Conservation (phyloP, 768 basidiomycete species). For the Lactifluus pinguis region DNA sequence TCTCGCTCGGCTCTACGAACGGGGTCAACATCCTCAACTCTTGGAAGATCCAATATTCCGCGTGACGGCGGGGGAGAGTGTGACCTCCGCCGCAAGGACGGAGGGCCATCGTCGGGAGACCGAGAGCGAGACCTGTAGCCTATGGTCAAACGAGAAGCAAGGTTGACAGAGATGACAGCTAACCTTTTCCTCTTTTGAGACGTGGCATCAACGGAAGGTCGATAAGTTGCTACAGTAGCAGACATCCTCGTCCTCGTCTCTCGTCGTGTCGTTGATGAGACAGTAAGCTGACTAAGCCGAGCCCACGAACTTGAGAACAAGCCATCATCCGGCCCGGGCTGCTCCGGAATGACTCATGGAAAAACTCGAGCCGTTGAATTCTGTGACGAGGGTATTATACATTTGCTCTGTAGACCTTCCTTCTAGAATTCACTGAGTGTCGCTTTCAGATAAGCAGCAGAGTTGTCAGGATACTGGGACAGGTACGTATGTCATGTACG, state of each 20-base stretch:
- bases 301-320: too few species aligned
- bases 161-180: background rate
- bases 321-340: too few species aligned
- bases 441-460: slow-evolving; percentile 51
- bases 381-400: slow-evolving; percentile 42
- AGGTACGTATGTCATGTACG: slow-evolving; percentile 37
- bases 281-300: slow-evolving; percentile 4
- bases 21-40: slow-evolving; percentile 68
- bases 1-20: slow-evolving; percentile 69
- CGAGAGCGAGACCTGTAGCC: slow-evolving; percentile 27
- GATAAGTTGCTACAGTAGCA: slow-evolving; percentile 1
- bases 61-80: slow-evolving; percentile 29
- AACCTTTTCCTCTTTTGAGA: slow-evolving; percentile 18
- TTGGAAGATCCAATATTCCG: slow-evolving; percentile 33
- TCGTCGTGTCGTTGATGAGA: background rate
- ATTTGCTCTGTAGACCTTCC: background rate
- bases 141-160: background rate
- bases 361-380: slow-evolving; percentile 41
- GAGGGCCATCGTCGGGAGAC: slow-evolving; percentile 30
- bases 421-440: background rate
- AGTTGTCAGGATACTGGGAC: slow-evolving; percentile 63
- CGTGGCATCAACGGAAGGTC: background rate
- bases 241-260: slow-evolving; percentile 6
- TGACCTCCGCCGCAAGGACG: slow-evolving; percentile 35
- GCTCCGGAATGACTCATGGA: slow-evolving; percentile 31